Evolutionary conservation across 495 filamentous ascomycete species (phyloP).

Genomic region (Trichoderma asperelloides): DNA sequence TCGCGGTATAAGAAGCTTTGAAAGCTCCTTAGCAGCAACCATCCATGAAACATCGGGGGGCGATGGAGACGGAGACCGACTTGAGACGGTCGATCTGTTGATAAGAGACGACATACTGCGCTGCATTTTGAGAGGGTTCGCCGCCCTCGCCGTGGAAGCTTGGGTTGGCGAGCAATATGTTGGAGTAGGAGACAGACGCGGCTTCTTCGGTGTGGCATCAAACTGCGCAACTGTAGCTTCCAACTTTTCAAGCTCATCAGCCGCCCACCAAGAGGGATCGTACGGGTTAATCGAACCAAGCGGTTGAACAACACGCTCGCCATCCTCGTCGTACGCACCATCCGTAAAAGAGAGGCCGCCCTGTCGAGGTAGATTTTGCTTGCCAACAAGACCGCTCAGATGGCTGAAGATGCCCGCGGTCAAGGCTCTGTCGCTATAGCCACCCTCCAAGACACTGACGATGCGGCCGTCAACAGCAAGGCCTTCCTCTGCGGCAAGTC

Average conservation of each 20-base stretch:
- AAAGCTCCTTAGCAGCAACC: constrained; percentile 68
- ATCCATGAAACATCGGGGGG: constrained; percentile 78
- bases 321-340: background rate
- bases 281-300: constrained; percentile 31
- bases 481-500: constrained; percentile 70
- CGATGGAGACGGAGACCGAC: constrained; percentile 47
- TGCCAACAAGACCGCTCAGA: constrained; percentile 63
- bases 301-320: background rate
- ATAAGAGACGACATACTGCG: constrained; percentile 31
- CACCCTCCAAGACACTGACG: constrained; percentile 89
- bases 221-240: constrained; percentile 42
- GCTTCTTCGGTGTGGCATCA: constrained; percentile 44
- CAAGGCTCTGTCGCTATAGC: constrained; percentile 86
- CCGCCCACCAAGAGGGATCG: constrained; percentile 70
- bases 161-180: constrained; percentile 69
- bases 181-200: constrained; percentile 42
- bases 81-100: constrained; percentile 20
- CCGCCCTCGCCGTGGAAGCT: constrained; percentile 67
- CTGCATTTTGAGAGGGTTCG: constrained; percentile 47
- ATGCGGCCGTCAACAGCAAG: constrained; percentile 71
- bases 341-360: constrained; percentile 17
- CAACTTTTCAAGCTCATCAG: constrained; percentile 55
- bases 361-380: constrained; percentile 24
- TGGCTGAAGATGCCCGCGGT: constrained; percentile 84
- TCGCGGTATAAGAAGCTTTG: constrained; percentile 69